Evolutionary conservation across 2,329 filamentous ascomycete genomes (phyloP).

Genomic region (Thyridium curvatum): DNA sequence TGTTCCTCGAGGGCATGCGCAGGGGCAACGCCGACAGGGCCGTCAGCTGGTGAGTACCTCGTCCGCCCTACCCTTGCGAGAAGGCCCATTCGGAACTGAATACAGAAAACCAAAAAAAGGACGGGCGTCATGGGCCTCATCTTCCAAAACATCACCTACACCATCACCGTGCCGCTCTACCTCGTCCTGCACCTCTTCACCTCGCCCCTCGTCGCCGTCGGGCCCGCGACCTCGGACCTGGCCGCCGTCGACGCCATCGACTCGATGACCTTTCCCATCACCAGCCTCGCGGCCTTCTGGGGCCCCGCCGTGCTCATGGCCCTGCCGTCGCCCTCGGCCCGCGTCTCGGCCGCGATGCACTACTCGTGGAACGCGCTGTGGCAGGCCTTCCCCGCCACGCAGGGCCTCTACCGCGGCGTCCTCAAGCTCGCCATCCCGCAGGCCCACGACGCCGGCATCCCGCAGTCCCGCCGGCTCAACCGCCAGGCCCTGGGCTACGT

Average conservation of each 20-base stretch:
- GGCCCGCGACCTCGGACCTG: neutral
- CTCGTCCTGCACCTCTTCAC: conserved; percentile 11
- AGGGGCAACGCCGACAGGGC: conserved; percentile 8
- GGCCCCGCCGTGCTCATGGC: conserved; percentile 35
- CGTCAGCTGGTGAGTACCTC: conserved; percentile 10
- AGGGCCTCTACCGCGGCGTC: conserved; percentile 28
- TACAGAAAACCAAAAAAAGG: conserved; percentile 4
- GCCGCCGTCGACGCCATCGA: neutral
- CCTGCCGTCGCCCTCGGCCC: conserved; percentile 28
- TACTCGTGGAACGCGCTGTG: conserved; percentile 41
- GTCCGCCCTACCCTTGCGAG: neutral
- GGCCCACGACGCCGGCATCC: neutral
- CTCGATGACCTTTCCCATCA: conserved; percentile 25
- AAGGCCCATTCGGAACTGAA: neutral
- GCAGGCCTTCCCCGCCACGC: conserved; percentile 42
- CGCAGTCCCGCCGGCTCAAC: conserved; percentile 22
- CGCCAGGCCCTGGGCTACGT: conserved; percentile 21
- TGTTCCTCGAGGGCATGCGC: conserved; percentile 11
- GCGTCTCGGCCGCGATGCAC: conserved; percentile 30
- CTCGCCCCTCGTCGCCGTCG: conserved; percentile 4
- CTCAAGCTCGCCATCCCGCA: conserved; percentile 15
- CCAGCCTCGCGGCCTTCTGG: conserved; percentile 34
- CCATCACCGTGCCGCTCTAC: conserved; percentile 11
- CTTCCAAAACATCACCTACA: conserved; percentile 10
- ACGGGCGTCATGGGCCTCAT: conserved; percentile 10